Conservation (phyloP, 1,139 yeast genomes). For the Blastobotrys illinoisensis region DNA sequence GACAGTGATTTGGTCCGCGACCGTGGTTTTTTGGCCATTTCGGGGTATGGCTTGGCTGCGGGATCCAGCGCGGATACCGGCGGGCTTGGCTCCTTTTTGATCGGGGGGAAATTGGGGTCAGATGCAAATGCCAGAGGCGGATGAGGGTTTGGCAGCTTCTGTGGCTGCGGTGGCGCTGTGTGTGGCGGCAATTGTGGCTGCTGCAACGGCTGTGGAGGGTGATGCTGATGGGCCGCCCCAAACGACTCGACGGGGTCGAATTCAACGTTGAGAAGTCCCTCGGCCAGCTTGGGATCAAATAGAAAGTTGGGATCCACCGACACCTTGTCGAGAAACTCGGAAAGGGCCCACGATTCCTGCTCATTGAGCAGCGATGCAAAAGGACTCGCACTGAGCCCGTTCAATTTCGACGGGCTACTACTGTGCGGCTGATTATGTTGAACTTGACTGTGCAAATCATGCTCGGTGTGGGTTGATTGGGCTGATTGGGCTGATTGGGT, state of each 20-base stretch:
- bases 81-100: conserved; percentile 3
- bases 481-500: too few species aligned
- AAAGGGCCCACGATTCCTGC: conserved; percentile 33
- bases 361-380: conserved; percentile 30
- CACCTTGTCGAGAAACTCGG: conserved; percentile 35
- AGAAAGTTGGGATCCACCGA: conserved; percentile 34
- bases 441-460: too few species aligned
- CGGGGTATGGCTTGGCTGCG: neutral
- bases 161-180: neutral
- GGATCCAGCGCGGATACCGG: neutral
- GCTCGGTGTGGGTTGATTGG: too few species aligned
- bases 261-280: conserved; percentile 19
- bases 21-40: neutral
- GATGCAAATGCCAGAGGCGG: conserved; percentile 14
- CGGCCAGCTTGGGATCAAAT: conserved; percentile 31
- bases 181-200: neutral
- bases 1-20: neutral
- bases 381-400: conserved; percentile 2
- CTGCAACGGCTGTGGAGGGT: neutral
- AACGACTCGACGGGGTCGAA: conserved; percentile 18
- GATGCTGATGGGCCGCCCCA: neutral
- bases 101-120: conserved; percentile 16
- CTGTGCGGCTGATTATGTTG: neutral
- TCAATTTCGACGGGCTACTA: neutral
- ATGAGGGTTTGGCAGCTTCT: conserved; percentile 5